phyloP scores from a whole-genome alignment of 306 rosid genomes.

The Quercus glauca region DNA sequence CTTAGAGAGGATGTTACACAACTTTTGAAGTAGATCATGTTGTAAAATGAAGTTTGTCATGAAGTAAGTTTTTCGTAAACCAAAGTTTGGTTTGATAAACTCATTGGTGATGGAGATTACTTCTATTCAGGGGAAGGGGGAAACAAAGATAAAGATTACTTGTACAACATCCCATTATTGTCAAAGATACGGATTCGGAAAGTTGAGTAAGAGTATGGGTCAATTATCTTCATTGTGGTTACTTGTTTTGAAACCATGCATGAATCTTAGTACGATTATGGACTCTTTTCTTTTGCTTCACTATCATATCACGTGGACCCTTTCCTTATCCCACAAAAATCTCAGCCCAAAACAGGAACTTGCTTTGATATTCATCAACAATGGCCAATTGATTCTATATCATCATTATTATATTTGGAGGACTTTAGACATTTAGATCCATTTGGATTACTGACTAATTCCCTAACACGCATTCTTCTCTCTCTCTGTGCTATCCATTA shows the following conservation, averaged over 20 bases:
- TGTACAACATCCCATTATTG: too few species aligned
- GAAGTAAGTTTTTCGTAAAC: not conserved
- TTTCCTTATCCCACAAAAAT: not conserved
- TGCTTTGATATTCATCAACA: not conserved
- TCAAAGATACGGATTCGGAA: not conserved
- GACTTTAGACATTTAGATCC: conserved; percentile 22
- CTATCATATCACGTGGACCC: conserved; percentile 38
- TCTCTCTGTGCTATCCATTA: conserved; percentile 20
- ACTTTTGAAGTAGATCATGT: not conserved
- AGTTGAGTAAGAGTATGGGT: conserved; percentile 11
- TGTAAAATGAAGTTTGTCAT: not conserved
- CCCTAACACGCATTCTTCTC: conserved; percentile 18
- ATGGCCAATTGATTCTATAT: not conserved
- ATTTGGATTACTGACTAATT: conserved; percentile 18
- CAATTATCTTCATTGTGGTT: conserved; percentile 8
- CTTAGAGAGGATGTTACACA: not conserved
- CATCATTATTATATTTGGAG: conserved; percentile 9
- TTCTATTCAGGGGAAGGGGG: too few species aligned
- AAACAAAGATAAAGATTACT: too few species aligned
- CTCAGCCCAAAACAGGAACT: conserved; percentile 11
- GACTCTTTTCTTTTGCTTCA: conserved; percentile 28
- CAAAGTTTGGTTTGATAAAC: not conserved
- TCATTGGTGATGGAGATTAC: not conserved
- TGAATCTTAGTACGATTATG: conserved; percentile 70
- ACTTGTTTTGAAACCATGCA: conserved; percentile 53